A percentile compares a stretch with the other conserved stretches of the same genome.
phyloP scores from a whole-genome alignment of 2,329 filamentous ascomycete genomes.

The Neoascochyta sp. region DNA sequence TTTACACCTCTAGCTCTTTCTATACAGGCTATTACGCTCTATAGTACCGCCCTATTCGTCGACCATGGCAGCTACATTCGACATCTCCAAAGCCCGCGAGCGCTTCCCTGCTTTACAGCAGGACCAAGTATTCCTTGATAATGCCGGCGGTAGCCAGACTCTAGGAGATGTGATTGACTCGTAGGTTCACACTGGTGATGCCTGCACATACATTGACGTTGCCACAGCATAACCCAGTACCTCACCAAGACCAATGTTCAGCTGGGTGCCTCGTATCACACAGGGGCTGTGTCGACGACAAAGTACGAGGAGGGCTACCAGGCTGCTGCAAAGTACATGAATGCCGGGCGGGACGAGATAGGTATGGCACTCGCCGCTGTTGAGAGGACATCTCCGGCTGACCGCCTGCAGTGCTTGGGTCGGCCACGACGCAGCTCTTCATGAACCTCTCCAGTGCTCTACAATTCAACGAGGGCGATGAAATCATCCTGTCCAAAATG shows the following conservation, averaged over 20 bases:
- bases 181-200: conserved; percentile 42
- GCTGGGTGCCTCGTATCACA: conserved; percentile 66
- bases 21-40: too few species aligned
- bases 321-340: conserved; percentile 67
- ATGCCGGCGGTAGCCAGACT: conserved; percentile 71
- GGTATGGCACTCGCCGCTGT: too few species aligned
- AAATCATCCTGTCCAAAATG: conserved; percentile 66
- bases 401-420: conserved; percentile 56
- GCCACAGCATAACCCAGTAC: conserved; percentile 58
- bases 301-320: conserved; percentile 59
- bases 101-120: conserved; percentile 66
- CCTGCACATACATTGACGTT: conserved; percentile 1
- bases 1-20: too few species aligned
- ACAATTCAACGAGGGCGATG: conserved; percentile 47
- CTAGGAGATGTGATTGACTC: conserved; percentile 63
- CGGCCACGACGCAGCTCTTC: conserved; percentile 72
- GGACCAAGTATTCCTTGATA: conserved; percentile 71
- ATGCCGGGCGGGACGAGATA: conserved; percentile 63
- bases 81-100: conserved; percentile 54
- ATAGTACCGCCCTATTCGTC: too few species aligned
- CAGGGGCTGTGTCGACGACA: conserved; percentile 57
- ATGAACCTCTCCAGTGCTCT: conserved; percentile 57
- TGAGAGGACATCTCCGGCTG: too few species aligned
- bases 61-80: conserved; percentile 44
- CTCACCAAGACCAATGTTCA: conserved; percentile 69